Conservation (phyloP, 1,284 basidiomycete species). For the Vanrija humicola region DNA sequence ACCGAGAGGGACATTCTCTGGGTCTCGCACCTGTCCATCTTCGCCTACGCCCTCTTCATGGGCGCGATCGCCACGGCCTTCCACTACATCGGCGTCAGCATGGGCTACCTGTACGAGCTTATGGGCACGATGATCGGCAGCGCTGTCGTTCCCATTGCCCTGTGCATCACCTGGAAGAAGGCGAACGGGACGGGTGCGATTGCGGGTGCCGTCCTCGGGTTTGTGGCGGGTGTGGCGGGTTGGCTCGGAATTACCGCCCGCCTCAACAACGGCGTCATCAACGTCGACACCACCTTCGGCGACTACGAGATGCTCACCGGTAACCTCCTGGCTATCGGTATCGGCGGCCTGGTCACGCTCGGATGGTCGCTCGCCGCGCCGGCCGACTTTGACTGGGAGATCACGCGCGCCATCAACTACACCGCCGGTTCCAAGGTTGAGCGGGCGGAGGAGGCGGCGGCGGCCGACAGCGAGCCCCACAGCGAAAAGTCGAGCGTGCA, state of each 20-base stretch:
- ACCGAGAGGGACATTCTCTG: conserved; percentile 59
- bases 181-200: conserved; percentile 81
- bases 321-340: conserved; percentile 77
- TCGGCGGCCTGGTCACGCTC: conserved; percentile 72
- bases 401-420: conserved; percentile 71
- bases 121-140: conserved; percentile 63
- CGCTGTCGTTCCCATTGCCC: conserved; percentile 79
- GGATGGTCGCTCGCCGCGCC: conserved; percentile 65
- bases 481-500: conserved; percentile 48
- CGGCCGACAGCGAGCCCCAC: conserved; percentile 47
- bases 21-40: conserved; percentile 54
- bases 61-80: conserved; percentile 79
- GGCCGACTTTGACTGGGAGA: conserved; percentile 71
- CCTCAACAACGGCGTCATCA: conserved; percentile 66
- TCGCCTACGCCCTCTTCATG: conserved; percentile 73
- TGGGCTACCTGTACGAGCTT: conserved; percentile 53
- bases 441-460: conserved; percentile 9
- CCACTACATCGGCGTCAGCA: conserved; percentile 80
- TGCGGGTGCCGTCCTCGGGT: conserved; percentile 65
- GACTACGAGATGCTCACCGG: conserved; percentile 69
- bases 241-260: conserved; percentile 77
- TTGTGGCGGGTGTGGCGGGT: conserved; percentile 66
- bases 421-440: conserved; percentile 20
- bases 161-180: conserved; percentile 72
- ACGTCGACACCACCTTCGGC: conserved; percentile 60